Conservation (phyloP, 306 rosid genomes). For the Hylodesmum podocarpum region DNA sequence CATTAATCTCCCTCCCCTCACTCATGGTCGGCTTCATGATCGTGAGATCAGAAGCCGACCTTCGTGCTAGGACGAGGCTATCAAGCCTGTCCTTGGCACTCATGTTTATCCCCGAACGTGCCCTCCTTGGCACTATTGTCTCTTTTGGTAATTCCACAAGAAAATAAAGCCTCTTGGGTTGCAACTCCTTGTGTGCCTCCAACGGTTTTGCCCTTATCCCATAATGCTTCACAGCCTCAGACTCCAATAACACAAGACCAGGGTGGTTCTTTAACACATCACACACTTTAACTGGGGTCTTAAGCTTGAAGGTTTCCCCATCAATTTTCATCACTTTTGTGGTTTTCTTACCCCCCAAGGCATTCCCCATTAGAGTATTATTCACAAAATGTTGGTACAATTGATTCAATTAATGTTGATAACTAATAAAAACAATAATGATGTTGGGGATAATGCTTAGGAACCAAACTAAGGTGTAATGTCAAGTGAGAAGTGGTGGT, state of each 20-base stretch:
- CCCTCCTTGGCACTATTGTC: slow-evolving; percentile 54
- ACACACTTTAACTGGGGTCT: slow-evolving; percentile 54
- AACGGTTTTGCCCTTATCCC: slow-evolving; percentile 78
- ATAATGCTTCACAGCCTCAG: slow-evolving; percentile 78
- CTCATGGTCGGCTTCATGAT: slow-evolving; percentile 37
- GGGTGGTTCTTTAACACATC: slow-evolving; percentile 63
- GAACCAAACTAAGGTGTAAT: slow-evolving; percentile 3
- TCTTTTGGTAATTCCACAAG: slow-evolving; percentile 72
- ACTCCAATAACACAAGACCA: slow-evolving; percentile 69
- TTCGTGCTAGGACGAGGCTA: slow-evolving; percentile 62
- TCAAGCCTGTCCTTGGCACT: slow-evolving; percentile 86
- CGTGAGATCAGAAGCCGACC: slow-evolving; percentile 76
- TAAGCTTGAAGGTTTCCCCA: slow-evolving; percentile 77
- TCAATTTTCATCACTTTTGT: slow-evolving; percentile 82
- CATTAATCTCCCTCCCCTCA: background rate
- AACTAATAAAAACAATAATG: too few relatives aligned
- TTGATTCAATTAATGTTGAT: too few relatives aligned
- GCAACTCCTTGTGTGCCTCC: slow-evolving; percentile 44
- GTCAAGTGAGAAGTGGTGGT: slow-evolving; percentile 31
- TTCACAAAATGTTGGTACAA: too few relatives aligned
- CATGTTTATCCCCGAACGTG: slow-evolving; percentile 81
- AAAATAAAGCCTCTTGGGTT: slow-evolving; percentile 66
- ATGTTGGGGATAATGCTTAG: slow-evolving; percentile 22
- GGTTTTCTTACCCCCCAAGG: slow-evolving; percentile 60
- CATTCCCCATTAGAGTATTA: slow-evolving; percentile 63